These are phyloP conservation scores for Candida oleophila DNA, from an alignment of 805 yeast species.

Conservation along the genomic window DNA sequence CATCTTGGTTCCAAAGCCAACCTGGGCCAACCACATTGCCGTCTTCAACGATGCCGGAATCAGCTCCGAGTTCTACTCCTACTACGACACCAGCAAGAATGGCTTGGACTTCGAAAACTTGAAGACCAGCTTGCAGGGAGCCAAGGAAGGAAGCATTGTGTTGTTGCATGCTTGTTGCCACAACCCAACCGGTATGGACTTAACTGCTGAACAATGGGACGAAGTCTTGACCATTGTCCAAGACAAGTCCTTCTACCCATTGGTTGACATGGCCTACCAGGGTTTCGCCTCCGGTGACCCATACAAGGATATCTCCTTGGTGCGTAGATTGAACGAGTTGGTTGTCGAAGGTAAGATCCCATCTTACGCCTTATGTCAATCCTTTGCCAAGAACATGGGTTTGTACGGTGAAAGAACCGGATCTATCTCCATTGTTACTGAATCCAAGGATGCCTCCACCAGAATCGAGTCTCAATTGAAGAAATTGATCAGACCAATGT, in stretches of 20 bases:
- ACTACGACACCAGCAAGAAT: conserved; percentile 64
- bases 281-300: conserved; percentile 89
- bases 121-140: conserved; percentile 53
- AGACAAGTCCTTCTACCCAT: conserved; percentile 64
- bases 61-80: conserved; percentile 59
- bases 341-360: conserved; percentile 50
- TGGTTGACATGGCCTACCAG: conserved; percentile 93
- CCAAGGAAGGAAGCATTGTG: conserved; percentile 61
- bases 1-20: conserved; percentile 78
- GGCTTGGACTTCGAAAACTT: conserved; percentile 65
- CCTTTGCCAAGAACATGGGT: conserved; percentile 50
- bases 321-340: conserved; percentile 45
- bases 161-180: conserved; percentile 94
- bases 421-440: conserved; percentile 64
- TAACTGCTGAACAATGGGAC: conserved; percentile 78
- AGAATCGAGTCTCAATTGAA: conserved; percentile 78
- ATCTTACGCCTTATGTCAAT: conserved; percentile 53
- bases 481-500: conserved; percentile 78
- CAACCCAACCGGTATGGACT: conserved; percentile 96
- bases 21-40: conserved; percentile 93
- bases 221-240: conserved; percentile 64
- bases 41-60: conserved; percentile 77
- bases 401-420: conserved; percentile 65
- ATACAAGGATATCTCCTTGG: conserved; percentile 58
- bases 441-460: conserved; percentile 49